phyloP scores from a whole-genome alignment of 139 green algal species.

The Tetraselmis chui region DNA sequence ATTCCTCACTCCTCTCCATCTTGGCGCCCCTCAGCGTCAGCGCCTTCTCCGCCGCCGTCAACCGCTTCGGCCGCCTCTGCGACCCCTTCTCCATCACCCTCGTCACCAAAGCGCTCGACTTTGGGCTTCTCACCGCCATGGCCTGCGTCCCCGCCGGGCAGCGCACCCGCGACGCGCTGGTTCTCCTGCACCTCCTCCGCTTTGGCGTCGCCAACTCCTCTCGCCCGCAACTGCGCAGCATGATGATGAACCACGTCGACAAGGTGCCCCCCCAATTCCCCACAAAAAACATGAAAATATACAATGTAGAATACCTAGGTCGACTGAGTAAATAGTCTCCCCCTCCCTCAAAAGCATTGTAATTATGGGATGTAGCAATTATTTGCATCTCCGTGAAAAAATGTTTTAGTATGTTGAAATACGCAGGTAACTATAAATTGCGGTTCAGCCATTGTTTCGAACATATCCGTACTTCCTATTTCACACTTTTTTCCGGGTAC shows the following conservation, averaged over 20 bases:
- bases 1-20: conserved; percentile 15
- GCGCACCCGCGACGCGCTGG: conserved; percentile 6
- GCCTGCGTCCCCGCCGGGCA: conserved; percentile 24
- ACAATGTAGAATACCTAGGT: too few species aligned
- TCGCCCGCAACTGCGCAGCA: conserved; percentile 27
- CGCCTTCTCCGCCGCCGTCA: background rate
- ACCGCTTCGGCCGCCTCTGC: background rate
- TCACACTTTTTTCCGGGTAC: too few species aligned
- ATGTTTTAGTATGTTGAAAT: too few species aligned
- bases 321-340: too few species aligned
- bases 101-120: conserved; percentile 23
- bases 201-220: conserved; percentile 31
- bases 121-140: conserved; percentile 28
- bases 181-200: conserved; percentile 28
- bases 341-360: too few species aligned
- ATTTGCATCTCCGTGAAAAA: too few species aligned
- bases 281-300: too few species aligned
- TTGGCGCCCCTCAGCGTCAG: conserved; percentile 20
- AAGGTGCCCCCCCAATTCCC: too few species aligned
- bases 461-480: too few species aligned
- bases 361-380: too few species aligned
- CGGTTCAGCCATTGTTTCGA: too few species aligned
- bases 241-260: conserved; percentile 37
- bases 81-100: conserved; percentile 15
- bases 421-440: too few species aligned